phyloP scores from a whole-genome alignment of 2,329 filamentous ascomycete genomes.

The Blumeria graminis region DNA sequence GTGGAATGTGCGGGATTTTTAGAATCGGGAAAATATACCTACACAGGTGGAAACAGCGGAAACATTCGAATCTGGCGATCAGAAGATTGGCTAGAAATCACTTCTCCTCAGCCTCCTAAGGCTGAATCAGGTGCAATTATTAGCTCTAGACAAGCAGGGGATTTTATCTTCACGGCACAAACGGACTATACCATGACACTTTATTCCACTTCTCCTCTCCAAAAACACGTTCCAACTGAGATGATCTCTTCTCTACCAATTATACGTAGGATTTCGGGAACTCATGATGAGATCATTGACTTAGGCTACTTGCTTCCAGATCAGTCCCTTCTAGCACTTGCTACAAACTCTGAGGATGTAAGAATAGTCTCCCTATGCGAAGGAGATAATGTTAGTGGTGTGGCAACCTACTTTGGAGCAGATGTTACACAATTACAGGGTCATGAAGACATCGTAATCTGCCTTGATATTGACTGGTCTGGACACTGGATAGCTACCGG shows the following conservation, averaged over 20 bases:
- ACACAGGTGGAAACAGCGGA: slow-evolving; percentile 66
- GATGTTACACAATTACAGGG: slow-evolving; percentile 71
- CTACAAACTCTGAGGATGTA: slow-evolving; percentile 86
- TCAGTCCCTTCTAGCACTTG: slow-evolving; percentile 61
- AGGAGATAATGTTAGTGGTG: slow-evolving; percentile 11
- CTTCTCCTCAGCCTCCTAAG: slow-evolving; percentile 40
- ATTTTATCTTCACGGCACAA: slow-evolving; percentile 58
- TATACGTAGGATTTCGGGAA: slow-evolving; percentile 69
- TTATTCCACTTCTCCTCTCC: slow-evolving; percentile 30
- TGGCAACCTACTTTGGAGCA: slow-evolving; percentile 53
- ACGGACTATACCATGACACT: slow-evolving; percentile 72
- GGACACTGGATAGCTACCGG: slow-evolving; percentile 92
- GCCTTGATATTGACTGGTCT: slow-evolving; percentile 85
- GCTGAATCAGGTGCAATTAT: slow-evolving; percentile 44
- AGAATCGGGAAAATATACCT: slow-evolving; percentile 44
- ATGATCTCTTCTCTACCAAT: slow-evolving; percentile 16
- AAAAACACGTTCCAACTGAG: slow-evolving; percentile 15
- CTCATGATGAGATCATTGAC: slow-evolving; percentile 94
- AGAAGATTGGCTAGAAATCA: slow-evolving; percentile 54
- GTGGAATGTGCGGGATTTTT: slow-evolving; percentile 70
- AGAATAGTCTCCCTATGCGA: slow-evolving; percentile 51
- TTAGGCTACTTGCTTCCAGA: slow-evolving; percentile 65
- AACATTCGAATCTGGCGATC: slow-evolving; percentile 65
- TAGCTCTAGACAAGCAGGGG: slow-evolving; percentile 39
- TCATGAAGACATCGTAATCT: slow-evolving; percentile 88